A percentile compares a stretch with the other conserved stretches of the same genome.
Conservation (phyloP, 176 grass and related monocot species). For the Ensete ventricosum region DNA sequence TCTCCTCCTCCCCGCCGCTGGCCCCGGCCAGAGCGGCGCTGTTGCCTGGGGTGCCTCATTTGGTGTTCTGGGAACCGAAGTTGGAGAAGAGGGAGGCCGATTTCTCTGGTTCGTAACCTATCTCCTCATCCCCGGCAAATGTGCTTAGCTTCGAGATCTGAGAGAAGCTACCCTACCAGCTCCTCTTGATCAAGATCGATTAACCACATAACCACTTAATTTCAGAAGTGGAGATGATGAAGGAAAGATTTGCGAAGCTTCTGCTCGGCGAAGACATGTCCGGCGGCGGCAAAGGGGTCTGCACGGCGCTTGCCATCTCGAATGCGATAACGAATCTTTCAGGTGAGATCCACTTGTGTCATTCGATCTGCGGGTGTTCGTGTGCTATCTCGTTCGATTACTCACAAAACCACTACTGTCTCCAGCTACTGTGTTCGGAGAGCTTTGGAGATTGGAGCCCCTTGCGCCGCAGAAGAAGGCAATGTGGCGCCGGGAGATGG, state of each 20-base stretch:
- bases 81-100: background rate
- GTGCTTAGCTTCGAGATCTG: background rate
- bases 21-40: constrained; percentile 22
- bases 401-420: background rate
- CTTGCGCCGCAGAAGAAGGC: constrained; percentile 66
- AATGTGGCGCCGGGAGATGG: constrained; percentile 95
- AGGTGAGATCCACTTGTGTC: constrained; percentile 24
- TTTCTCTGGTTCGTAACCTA: constrained; percentile 2
- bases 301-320: constrained; percentile 94
- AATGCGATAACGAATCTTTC: constrained; percentile 98
- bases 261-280: constrained; percentile 99
- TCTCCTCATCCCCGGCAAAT: background rate
- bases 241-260: constrained; percentile 95
- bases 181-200: background rate
- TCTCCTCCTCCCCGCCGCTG: constrained; percentile 39
- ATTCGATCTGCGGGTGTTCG: background rate
- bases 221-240: constrained; percentile 97
- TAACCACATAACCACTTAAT: background rate
- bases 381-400: background rate
- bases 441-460: constrained; percentile 94
- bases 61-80: constrained; percentile 10
- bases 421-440: constrained; percentile 88
- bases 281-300: constrained; percentile 93
- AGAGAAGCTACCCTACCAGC: background rate
- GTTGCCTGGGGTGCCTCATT: constrained; percentile 2